Percentiles rank a stretch among this genome's conserved stretches.
phyloP scores from a whole-genome alignment of 164 flowering plant genomes.

The Dillenia turbinata region DNA sequence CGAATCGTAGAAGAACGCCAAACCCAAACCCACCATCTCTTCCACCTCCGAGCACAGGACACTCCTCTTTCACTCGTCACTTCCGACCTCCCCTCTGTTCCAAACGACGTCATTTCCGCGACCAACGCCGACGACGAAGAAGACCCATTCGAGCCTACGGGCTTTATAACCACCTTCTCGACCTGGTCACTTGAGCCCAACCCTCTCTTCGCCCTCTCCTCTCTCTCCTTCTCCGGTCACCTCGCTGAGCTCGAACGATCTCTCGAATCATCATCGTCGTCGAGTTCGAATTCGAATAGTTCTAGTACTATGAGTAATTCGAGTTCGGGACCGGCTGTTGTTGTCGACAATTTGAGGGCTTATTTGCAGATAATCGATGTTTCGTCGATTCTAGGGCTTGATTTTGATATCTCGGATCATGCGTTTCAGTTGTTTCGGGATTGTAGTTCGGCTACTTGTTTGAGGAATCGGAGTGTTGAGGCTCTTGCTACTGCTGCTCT shows the following conservation, averaged over 20 bases:
- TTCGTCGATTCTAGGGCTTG: constrained; percentile 76
- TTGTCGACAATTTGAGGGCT: constrained; percentile 84
- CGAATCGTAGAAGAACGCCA: constrained; percentile 82
- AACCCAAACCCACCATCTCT: constrained; percentile 65
- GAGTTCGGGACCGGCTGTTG: constrained; percentile 34
- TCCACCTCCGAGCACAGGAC: constrained; percentile 83
- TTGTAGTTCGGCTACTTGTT: constrained; percentile 87
- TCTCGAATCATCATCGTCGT: constrained; percentile 42
- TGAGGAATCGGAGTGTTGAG: constrained; percentile 93
- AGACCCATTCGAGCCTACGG: constrained; percentile 83
- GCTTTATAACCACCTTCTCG: constrained; percentile 94
- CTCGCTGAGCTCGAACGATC: constrained; percentile 88
- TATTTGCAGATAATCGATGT: constrained; percentile 93
- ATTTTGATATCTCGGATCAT: constrained; percentile 76
- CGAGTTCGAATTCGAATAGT: constrained; percentile 9
- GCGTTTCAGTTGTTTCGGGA: constrained; percentile 93
- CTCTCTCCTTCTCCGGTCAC: constrained; percentile 79
- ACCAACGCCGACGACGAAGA: constrained; percentile 30
- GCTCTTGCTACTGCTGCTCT: constrained; percentile 98
- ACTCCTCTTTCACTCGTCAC: constrained; percentile 83
- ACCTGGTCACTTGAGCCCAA: constrained; percentile 81
- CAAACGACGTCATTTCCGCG: constrained; percentile 4
- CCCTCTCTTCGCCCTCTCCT: constrained; percentile 66
- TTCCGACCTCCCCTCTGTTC: constrained; percentile 61
- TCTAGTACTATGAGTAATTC: no score